Percentiles rank a stretch among this genome's conserved stretches.
These are phyloP conservation scores for Macrocybe gigantea DNA, from an alignment of 768 basidiomycete species.

Conservation along the genomic window DNA sequence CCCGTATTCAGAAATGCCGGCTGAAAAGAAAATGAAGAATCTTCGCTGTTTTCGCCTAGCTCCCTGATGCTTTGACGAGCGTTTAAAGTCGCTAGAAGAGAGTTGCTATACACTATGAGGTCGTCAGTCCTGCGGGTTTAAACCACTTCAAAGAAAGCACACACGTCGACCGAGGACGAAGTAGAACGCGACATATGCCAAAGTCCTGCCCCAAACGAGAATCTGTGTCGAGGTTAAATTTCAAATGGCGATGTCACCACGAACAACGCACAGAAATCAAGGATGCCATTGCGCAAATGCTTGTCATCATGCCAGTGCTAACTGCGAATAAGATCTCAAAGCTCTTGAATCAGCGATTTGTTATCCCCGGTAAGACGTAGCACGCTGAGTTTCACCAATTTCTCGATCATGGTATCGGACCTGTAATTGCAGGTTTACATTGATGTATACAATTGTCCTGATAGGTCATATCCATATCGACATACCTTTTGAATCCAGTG, in stretches of 20 bases:
- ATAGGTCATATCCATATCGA: slow-evolving; percentile 14
- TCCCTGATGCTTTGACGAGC: slow-evolving; percentile 38
- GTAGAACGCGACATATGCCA: slow-evolving; percentile 56
- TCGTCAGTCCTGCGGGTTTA: not conserved
- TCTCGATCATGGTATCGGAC: slow-evolving; percentile 41
- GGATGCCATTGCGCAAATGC: slow-evolving; percentile 36
- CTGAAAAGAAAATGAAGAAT: slow-evolving; percentile 41
- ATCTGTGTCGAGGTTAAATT: slow-evolving; percentile 25
- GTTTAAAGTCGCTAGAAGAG: slow-evolving; percentile 48
- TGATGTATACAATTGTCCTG: not conserved
- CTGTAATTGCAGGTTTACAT: slow-evolving; percentile 12
- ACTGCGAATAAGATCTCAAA: slow-evolving; percentile 32
- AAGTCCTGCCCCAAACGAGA: slow-evolving; percentile 38
- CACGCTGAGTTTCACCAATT: slow-evolving; percentile 13
- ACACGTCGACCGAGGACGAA: slow-evolving; percentile 47
- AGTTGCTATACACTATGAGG: slow-evolving; percentile 46
- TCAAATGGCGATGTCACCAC: not conserved
- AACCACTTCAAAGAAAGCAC: slow-evolving; percentile 7
- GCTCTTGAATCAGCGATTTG: not conserved
- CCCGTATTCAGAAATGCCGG: slow-evolving; percentile 31
- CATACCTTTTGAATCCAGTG: slow-evolving; percentile 48
- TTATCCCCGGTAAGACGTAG: too few relatives aligned
- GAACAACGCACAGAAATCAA: slow-evolving; percentile 27
- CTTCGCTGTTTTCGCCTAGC: slow-evolving; percentile 38
- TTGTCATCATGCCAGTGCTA: slow-evolving; percentile 35